Percentiles rank a stretch among this genome's conserved stretches.
Evolutionary conservation across 257 asterid genomes (phyloP).

Genomic region (Haberlea rhodopensis): DNA sequence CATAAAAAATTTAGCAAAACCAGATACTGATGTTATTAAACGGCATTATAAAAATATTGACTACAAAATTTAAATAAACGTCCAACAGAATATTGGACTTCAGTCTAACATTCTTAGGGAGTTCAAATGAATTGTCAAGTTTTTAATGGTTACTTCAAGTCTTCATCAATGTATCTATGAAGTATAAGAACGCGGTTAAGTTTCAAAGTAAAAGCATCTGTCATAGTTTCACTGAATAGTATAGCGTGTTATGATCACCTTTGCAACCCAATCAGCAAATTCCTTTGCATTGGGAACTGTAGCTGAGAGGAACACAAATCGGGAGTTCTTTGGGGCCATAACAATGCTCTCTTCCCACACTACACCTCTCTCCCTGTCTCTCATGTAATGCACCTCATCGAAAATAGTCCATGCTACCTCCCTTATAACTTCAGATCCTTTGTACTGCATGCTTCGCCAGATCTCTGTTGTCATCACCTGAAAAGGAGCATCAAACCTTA

Average conservation of each 20-base stretch:
- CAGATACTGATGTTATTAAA: constrained; percentile 8
- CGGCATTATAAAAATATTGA: not conserved
- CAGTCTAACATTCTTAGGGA: not conserved
- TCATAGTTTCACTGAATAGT: not conserved
- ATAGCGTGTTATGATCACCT: constrained; percentile 45
- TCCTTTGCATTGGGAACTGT: constrained; percentile 96
- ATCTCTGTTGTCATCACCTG: constrained; percentile 99
- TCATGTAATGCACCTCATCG: constrained; percentile 99
- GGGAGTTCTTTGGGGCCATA: constrained; percentile 88
- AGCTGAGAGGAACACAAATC: constrained; percentile 90
- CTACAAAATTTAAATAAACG: constrained; percentile 7
- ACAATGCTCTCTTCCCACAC: constrained; percentile 99
- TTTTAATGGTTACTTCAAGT: not conserved
- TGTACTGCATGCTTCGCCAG: constrained; percentile 99
- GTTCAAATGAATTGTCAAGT: too few relatives aligned
- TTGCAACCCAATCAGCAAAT: constrained; percentile 99
- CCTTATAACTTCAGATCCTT: constrained; percentile 84
- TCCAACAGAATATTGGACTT: constrained; percentile 1
- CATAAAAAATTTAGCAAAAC: not conserved
- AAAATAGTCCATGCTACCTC: constrained; percentile 97
- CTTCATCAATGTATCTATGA: not conserved
- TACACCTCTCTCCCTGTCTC: constrained; percentile 96
- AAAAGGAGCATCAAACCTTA: constrained; percentile 27
- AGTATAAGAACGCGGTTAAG: constrained; percentile 7
- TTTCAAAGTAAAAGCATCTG: constrained; percentile 8